Conservation (phyloP, 1,139 yeast species). For the Scheffersomyces insectosa region DNA sequence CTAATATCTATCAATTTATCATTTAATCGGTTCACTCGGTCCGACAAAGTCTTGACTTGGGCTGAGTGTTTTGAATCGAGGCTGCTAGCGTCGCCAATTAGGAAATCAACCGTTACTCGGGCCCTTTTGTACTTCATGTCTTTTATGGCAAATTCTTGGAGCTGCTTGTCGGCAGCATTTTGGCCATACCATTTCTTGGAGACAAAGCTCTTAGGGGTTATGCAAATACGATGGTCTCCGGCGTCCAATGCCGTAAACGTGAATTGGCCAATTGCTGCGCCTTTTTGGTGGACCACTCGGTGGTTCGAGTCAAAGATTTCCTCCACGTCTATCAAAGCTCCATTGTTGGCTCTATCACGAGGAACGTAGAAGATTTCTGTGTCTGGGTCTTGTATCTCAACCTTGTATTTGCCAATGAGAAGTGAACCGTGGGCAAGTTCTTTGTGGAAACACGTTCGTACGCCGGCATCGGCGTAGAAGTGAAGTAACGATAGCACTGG, state of each 20-base stretch:
- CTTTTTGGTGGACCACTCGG: slow-evolving; percentile 66
- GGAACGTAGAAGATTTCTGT: slow-evolving; percentile 47
- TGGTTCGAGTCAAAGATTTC: slow-evolving; percentile 69
- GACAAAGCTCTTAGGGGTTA: slow-evolving; percentile 57
- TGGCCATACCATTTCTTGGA: slow-evolving; percentile 19
- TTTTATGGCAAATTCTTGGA: slow-evolving; percentile 2
- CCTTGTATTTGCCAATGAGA: slow-evolving; percentile 57
- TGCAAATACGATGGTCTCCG: slow-evolving; percentile 74
- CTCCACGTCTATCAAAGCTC: slow-evolving; percentile 48
- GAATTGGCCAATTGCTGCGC: slow-evolving; percentile 60
- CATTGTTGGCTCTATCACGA: slow-evolving; percentile 28
- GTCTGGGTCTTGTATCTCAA: slow-evolving; percentile 54
- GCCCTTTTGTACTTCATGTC: slow-evolving; percentile 55
- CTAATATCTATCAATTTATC: slow-evolving; percentile 57
- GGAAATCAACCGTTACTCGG: slow-evolving; percentile 51
- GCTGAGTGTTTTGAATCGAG: slow-evolving; percentile 55
- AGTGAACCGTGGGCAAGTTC: slow-evolving; percentile 62
- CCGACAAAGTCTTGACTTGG: slow-evolving; percentile 50
- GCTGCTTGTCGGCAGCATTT: slow-evolving; percentile 5
- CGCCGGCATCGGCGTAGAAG: slow-evolving; percentile 60
- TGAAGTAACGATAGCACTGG: slow-evolving; percentile 21
- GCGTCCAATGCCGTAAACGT: slow-evolving; percentile 54
- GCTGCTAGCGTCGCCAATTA: slow-evolving; percentile 51
- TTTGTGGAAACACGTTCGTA: slow-evolving; percentile 63
- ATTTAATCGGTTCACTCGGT: slow-evolving; percentile 52